Conservation (phyloP, 2,329 filamentous ascomycete species). For the Ophiostoma perfectum region DNA sequence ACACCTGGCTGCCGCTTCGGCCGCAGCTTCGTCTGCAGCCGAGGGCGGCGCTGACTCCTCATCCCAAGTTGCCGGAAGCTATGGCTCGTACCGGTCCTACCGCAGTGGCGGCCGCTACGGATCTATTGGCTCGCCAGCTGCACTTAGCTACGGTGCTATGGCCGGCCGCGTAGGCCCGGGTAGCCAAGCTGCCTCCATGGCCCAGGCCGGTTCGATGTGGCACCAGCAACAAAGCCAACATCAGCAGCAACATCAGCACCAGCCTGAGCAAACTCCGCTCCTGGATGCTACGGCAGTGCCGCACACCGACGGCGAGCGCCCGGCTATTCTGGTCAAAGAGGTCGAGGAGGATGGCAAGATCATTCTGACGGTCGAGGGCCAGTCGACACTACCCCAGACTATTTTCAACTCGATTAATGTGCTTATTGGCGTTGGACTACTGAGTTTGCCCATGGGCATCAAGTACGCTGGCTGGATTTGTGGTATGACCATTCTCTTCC, state of each 20-base stretch:
- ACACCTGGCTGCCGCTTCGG: constrained; percentile 50
- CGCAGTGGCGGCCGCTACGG: constrained; percentile 25
- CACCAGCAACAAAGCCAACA: constrained; percentile 45
- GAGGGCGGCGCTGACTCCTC: constrained; percentile 3
- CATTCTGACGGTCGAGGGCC: constrained; percentile 78
- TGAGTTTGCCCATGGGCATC: constrained; percentile 82
- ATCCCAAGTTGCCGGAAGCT: constrained; percentile 24
- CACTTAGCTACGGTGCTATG: constrained; percentile 43
- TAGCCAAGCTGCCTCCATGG: constrained; percentile 40
- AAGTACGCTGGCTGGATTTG: constrained; percentile 85
- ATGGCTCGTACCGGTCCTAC: constrained; percentile 56
- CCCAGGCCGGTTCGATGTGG: constrained; percentile 48
- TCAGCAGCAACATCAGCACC: background rate
- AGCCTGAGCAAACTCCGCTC: background rate
- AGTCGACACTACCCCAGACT: constrained; percentile 92
- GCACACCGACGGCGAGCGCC: constrained; percentile 51
- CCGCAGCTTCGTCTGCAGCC: constrained; percentile 14
- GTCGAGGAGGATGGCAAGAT: constrained; percentile 83
- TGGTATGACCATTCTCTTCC: constrained; percentile 67
- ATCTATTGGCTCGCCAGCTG: background rate
- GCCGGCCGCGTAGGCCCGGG: constrained; percentile 30
- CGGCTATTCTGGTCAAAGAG: constrained; percentile 80
- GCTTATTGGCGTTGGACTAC: constrained; percentile 79
- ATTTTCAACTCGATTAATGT: constrained; percentile 96
- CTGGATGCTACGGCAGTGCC: constrained; percentile 35